Base-by-base conservation (phyloP, 1,284 basidiomycete genomes). In the Schizophyllum amplum region DNA sequence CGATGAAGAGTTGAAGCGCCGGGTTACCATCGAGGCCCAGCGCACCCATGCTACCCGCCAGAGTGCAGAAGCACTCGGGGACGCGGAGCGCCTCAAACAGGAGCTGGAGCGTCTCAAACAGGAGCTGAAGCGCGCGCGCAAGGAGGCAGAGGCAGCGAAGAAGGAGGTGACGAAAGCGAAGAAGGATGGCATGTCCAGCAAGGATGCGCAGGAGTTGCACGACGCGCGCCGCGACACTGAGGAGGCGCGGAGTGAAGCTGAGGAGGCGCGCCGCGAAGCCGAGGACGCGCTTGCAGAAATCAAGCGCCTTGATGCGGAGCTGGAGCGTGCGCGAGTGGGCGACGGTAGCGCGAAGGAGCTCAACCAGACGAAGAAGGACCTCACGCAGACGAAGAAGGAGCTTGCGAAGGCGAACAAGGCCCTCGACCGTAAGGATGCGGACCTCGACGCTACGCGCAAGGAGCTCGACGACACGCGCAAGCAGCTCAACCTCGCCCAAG, bases 101-200 rank as follows among this genome's bases (percentile, higher is more conserved):
- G 33, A 42, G 33, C 7, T 42, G 33, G 33, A 4, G 33, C 11
- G 33, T 9, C 17, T 17, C 13, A 42, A 42, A 17, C 33, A 42
- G 33, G 33, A 42, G 33, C 11, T 42, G 33, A 17, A 42, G 33
- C 33, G 33, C 33, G 33, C 7, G 55, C 55, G 4, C 47, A 25
- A 52, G 47, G 59, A 59, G n/a, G 59, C 56, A 5, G 61, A 60
- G 26, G 61, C 55, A 42, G 4, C 17, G 33, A 17, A 42, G 7
- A 17, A 42, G 13, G 33, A 9, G 33, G 17, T 13, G 33, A 17
- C 33, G 33, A 17, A 42, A 9, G 33, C 33, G 33, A n/a, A n/a
- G n/a, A n/a, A n/a, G n/a, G n/a, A n/a, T n/a, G n/a, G n/a, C n/a
- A n/a, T n/a, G n/a, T n/a, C n/a, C n/a, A n/a, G n/a, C n/a, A n/a